phyloP scores from a whole-genome alignment of 495 filamentous ascomycete species.

The Podospora anserina region DNA sequence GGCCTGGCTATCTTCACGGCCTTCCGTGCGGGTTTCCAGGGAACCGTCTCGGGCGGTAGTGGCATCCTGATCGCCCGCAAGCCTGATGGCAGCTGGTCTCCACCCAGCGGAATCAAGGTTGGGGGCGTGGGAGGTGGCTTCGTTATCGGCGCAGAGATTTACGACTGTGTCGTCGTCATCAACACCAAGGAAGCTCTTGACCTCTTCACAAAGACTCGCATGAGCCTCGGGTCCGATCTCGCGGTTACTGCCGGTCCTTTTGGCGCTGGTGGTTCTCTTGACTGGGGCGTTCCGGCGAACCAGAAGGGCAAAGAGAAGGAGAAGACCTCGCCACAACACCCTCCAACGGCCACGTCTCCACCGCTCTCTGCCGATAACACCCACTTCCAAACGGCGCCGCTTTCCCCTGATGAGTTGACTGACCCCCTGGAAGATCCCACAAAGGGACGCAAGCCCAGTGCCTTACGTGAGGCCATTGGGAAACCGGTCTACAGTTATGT shows the following conservation, averaged over 20 bases:
- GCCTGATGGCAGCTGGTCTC: conserved; percentile 71
- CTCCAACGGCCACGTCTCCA: background rate
- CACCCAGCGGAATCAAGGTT: conserved; percentile 70
- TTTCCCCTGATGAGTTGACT: conserved; percentile 13
- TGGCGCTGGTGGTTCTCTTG: conserved; percentile 65
- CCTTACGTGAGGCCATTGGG: conserved; percentile 30
- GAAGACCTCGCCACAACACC: conserved; percentile 3
- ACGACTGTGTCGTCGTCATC: conserved; percentile 80
- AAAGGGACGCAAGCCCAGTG: conserved; percentile 25
- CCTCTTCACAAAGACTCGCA: conserved; percentile 67
- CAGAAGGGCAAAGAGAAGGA: conserved; percentile 22
- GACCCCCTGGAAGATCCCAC: conserved; percentile 12
- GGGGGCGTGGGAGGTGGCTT: conserved; percentile 75
- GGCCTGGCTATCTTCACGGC: conserved; percentile 81
- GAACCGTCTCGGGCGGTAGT: conserved; percentile 72
- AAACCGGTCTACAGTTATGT: conserved; percentile 75
- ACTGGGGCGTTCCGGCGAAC: conserved; percentile 37
- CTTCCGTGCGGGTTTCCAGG: conserved; percentile 75
- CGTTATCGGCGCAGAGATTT: conserved; percentile 76
- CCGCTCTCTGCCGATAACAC: conserved; percentile 23
- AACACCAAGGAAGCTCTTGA: conserved; percentile 70
- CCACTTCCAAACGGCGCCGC: conserved; percentile 15
- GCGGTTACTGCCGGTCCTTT: conserved; percentile 72
- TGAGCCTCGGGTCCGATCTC: conserved; percentile 71
- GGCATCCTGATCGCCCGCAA: conserved; percentile 68